Base-by-base conservation (phyloP, 371 early-diverging fungal species). In the Mortierella sp. region DNA sequence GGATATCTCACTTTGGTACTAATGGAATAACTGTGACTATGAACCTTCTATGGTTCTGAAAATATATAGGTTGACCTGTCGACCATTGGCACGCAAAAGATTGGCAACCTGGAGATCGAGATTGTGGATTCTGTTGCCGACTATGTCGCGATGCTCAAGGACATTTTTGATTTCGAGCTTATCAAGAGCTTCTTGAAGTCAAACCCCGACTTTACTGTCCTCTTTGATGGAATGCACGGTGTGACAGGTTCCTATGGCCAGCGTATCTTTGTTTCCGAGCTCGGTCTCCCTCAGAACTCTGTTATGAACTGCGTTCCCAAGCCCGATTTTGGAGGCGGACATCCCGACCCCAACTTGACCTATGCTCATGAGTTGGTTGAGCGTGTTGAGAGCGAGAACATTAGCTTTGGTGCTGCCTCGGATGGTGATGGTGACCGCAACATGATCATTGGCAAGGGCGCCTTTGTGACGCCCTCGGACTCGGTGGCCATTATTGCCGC, bases 321-420 rank as follows among this genome's bases (percentile, higher is more conserved):
- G 62, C 88, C 88, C 62, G 98, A 98, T 81, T 99, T 99, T 84
- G 97, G 96, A 57, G 97, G 94, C 61, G 92, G 92, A 72, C 99
- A 99, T 80, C 99, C 99, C 12, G 99, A 99, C 83, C 99, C 99
- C 25, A 99, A 99, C 84, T 83, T 99, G 84, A 98, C 98, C 19
- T 98, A 99, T 83, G 98, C 99, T 16, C 94, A 96, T 77, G 94
- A 94, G 47, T 84, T 98, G 29, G 98, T 98, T 1, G 96, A 94
- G 70, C 90, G 93, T 15, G 98, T 98, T 16, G 87, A 89, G 64
- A 85, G 84, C 80, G 93, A 95, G 71, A 82, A 83, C 50, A 89
- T 96, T 62, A 86, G 87, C 64, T 95, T 99, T 80, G 99, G 97
- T 59, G 98, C 98, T 29, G 99, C 99, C 1, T 95, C 95, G 1